These are phyloP conservation scores for Solanum paucissectum DNA, from an alignment of 257 asterid species.

Conservation along the genomic window DNA sequence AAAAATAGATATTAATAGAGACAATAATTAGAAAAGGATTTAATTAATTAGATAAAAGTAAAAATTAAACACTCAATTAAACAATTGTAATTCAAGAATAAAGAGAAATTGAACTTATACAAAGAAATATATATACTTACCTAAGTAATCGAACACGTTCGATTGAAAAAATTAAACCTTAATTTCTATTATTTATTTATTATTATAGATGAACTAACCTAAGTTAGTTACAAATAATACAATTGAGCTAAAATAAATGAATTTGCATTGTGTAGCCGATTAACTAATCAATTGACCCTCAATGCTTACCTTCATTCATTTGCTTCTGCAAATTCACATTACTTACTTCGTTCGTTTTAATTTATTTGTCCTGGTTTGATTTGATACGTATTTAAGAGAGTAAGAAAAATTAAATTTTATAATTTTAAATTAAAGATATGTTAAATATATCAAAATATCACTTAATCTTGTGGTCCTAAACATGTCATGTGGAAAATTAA, in stretches of 20 bases:
- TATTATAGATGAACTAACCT: too few relatives aligned
- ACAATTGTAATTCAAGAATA: background rate
- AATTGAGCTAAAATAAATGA: background rate
- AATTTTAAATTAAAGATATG: too few relatives aligned
- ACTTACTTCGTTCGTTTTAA: background rate
- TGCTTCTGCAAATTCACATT: too few relatives aligned
- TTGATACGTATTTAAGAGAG: rapidly evolving
- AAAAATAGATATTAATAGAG: background rate
- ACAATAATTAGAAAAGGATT: background rate
- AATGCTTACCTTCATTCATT: background rate
- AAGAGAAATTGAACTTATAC: background rate
- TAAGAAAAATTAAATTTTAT: background rate
- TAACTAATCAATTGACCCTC: too few relatives aligned
- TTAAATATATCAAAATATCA: too few relatives aligned
- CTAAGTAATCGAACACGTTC: background rate
- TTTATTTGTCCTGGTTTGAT: background rate
- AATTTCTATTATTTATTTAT: too few relatives aligned
- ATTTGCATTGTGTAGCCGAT: too few relatives aligned
- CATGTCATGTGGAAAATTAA: too few relatives aligned
- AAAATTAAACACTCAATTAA: background rate
- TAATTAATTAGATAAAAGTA: background rate
- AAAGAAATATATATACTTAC: too few relatives aligned
- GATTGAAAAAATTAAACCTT: background rate
- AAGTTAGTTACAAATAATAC: too few relatives aligned
- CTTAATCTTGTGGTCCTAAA: too few relatives aligned